Evolutionary conservation across 108 stramenopile species (phyloP), one percentile per base, ranked within the genome.

Genomic region (Skeletonema costatum): DNA sequence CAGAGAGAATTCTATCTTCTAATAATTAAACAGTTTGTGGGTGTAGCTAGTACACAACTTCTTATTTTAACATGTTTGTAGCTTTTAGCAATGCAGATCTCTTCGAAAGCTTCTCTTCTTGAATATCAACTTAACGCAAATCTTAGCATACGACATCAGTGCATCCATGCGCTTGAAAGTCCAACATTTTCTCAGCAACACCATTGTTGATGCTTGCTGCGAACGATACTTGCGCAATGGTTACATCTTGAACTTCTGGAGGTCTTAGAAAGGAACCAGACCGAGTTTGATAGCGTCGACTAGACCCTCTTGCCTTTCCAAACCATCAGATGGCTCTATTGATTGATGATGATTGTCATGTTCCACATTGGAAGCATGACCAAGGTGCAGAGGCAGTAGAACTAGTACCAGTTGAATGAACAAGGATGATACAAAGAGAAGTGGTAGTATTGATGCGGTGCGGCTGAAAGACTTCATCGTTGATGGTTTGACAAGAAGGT

Each of bases 1-100:
- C 60, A 41, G 60, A 71, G 32, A 29, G 70, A 42, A 71, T 71
- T 8, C 39, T 71, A 61, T 61, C 59, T 44, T 71, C 60, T 10
- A 56, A 41, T 12, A 56, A 56, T 29, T 25, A 56, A 25, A 56
- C n/a, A 12, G 39, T 0, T 4, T 46, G 16, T 46, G 1, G 7
- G 7, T 2, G 39, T 6, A 46, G 44, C 44, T 56, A 25, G 25
- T 25, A 56, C 12, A 41, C 39, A 29, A 25, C 7, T 21, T 56
- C 21, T 56, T n/a, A 56, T 25, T 25, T 16, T 56, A 25, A 56
- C 25, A 46, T 46, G 44, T 44, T 14, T 8, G 42, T 44, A 44
- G 42, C 13, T 53, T 53, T 1, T 21, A 56, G 21, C 53, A 29
- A 9, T 56, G 3, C 0, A n/a, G 44, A 46, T 36, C 35, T 25